Conservation (phyloP, 495 filamentous ascomycete species). For the Zalerion maritima region DNA sequence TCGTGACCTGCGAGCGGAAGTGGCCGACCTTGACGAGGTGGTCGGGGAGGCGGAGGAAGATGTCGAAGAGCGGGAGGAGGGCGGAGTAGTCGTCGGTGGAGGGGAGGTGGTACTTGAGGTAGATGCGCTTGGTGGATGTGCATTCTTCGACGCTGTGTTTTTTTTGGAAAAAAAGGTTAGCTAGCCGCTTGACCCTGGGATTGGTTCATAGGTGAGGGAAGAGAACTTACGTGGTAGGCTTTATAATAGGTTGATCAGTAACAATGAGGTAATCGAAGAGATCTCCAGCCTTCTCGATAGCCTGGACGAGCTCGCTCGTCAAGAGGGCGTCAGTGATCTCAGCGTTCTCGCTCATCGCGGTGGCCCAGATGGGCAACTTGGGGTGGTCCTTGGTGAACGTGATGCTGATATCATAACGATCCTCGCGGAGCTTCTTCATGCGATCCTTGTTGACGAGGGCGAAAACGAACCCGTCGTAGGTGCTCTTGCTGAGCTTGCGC, state of each 20-base stretch:
- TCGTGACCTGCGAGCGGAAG: conserved; percentile 79
- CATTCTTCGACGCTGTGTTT: conserved; percentile 65
- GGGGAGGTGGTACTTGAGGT: conserved; percentile 59
- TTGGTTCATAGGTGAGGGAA: not conserved
- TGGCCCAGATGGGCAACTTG: conserved; percentile 83
- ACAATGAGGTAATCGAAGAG: conserved; percentile 77
- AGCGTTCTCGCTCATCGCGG: conserved; percentile 90
- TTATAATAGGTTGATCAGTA: conserved; percentile 80
- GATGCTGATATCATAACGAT: conserved; percentile 86
- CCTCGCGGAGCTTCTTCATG: conserved; percentile 81
- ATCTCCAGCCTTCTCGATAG: conserved; percentile 67
- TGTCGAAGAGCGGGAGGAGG: conserved; percentile 60
- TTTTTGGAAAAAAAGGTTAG: conserved; percentile 16
- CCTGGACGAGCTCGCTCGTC: conserved; percentile 69
- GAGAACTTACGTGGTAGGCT: conserved; percentile 61
- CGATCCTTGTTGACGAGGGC: conserved; percentile 87
- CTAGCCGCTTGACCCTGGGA: conserved; percentile 4
- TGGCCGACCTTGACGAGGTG: conserved; percentile 58
- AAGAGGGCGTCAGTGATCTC: conserved; percentile 84
- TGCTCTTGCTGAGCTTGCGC: conserved; percentile 50
- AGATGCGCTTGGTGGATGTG: conserved; percentile 69
- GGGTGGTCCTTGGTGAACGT: conserved; percentile 81
- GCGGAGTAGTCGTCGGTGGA: conserved; percentile 47
- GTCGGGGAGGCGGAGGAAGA: conserved; percentile 76
- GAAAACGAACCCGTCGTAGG: conserved; percentile 85